phyloP scores from a whole-genome alignment of 129 eudicot genomes.

The Arctium lappa region DNA sequence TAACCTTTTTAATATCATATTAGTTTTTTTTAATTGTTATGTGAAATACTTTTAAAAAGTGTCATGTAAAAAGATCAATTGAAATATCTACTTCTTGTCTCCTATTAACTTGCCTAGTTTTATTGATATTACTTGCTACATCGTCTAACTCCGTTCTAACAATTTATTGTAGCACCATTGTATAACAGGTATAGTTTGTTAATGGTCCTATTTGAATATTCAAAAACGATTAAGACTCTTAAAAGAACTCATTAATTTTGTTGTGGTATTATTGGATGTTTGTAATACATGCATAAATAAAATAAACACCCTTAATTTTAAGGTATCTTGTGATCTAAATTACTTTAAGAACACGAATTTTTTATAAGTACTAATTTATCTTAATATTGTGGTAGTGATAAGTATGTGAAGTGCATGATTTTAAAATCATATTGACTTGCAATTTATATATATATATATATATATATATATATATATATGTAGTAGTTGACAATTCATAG shows the following conservation, averaged over 20 bases:
- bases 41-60: too few relatives aligned
- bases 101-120: too few relatives aligned
- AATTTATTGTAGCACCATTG: too few relatives aligned
- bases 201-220: too few relatives aligned
- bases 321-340: background rate
- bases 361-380: background rate
- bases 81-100: too few relatives aligned
- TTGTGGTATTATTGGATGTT: background rate
- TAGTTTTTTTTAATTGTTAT: too few relatives aligned
- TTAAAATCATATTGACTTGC: constrained; percentile 10
- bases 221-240: too few relatives aligned
- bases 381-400: background rate
- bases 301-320: background rate
- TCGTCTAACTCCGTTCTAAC: too few relatives aligned
- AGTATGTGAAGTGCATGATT: background rate
- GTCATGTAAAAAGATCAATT: too few relatives aligned
- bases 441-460: background rate
- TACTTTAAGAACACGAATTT: background rate
- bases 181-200: too few relatives aligned
- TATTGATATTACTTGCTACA: too few relatives aligned
- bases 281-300: background rate
- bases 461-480: background rate
- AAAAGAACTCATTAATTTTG: background rate
- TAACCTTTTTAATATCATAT: too few relatives aligned
- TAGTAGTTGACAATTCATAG: constrained; percentile 18